Conservation (phyloP, 345 rosid species). For the Orychophragmus violaceus region DNA sequence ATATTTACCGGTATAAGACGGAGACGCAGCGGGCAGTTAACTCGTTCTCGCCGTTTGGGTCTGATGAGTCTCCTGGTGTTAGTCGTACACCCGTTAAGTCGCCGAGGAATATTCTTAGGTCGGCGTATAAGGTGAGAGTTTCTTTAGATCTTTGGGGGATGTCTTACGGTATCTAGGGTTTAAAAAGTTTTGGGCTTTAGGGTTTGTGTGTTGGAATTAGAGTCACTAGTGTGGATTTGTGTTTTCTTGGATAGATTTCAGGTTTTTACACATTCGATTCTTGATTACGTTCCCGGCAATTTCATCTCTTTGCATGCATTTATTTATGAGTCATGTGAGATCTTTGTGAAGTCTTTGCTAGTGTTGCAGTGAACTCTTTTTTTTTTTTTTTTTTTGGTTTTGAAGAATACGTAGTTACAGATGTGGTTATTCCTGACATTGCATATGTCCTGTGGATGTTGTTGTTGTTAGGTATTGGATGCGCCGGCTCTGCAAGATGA, state of each 20-base stretch:
- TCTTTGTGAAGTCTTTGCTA: background rate
- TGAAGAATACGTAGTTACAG: too few relatives aligned
- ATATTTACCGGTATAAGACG: constrained; percentile 81
- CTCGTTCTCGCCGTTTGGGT: constrained; percentile 62
- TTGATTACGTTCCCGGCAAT: background rate
- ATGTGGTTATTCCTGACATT: background rate
- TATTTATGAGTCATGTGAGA: background rate
- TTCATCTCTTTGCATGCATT: background rate
- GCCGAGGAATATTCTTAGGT: constrained; percentile 82
- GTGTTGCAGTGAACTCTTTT: background rate
- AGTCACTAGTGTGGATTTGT: background rate
- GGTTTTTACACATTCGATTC: too few relatives aligned
- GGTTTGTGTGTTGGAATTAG: background rate
- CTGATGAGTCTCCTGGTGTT: constrained; percentile 56
- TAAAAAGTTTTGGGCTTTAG: constrained; percentile 4
- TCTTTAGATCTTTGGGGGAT: background rate
- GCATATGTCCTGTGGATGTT: background rate
- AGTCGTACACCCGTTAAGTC: constrained; percentile 64
- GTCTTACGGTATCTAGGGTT: background rate
- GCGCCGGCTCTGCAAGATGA: constrained; percentile 99
- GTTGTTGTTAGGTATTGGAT: constrained; percentile 68
- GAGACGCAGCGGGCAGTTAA: constrained; percentile 70
- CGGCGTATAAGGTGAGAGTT: constrained; percentile 73
- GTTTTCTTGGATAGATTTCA: background rate
- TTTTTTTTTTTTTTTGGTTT: too few relatives aligned